These are phyloP conservation scores for Leccinum incarnatum DNA, from an alignment of 768 basidiomycete species.

Conservation along the genomic window DNA sequence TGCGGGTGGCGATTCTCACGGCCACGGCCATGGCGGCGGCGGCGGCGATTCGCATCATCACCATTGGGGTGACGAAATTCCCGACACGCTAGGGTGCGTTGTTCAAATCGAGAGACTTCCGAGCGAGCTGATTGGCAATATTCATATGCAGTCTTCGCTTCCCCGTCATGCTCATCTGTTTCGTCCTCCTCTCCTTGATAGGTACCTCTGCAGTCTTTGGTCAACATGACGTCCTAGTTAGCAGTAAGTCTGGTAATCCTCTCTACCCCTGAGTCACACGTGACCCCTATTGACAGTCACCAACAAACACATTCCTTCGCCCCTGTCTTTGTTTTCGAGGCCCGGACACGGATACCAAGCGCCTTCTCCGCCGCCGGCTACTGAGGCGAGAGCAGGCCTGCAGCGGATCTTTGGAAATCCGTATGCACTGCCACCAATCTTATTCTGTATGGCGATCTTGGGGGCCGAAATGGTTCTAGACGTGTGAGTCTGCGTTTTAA, in stretches of 20 bases:
- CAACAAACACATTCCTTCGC: constrained; percentile 59
- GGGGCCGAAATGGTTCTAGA: constrained; percentile 52
- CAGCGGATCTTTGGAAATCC: constrained; percentile 62
- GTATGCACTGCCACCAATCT: constrained; percentile 63
- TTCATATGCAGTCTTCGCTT: constrained; percentile 56
- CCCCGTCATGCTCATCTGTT: constrained; percentile 53
- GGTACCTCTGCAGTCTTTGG: constrained; percentile 55
- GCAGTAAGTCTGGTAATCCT: constrained; percentile 42
- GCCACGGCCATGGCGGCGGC: constrained; percentile 61
- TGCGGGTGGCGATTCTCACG: constrained; percentile 73
- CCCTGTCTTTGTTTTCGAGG: constrained; percentile 42
- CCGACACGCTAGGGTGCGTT: constrained; percentile 41
- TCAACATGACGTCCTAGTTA: constrained; percentile 64
- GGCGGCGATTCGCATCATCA: constrained; percentile 49
- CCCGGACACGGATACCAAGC: constrained; percentile 15
- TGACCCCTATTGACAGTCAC: constrained; percentile 41
- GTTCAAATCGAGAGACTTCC: not conserved
- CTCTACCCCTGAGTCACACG: constrained; percentile 1
- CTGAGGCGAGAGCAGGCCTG: constrained; percentile 8
- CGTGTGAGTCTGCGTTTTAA: constrained; percentile 45
- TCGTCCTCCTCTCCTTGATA: constrained; percentile 56
- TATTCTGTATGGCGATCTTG: constrained; percentile 55
- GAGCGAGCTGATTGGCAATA: not conserved
- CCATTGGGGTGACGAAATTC: constrained; percentile 60
- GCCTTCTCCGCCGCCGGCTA: constrained; percentile 1